Evolutionary conservation across 495 filamentous ascomycete species (phyloP), one percentile per base, ranked within the genome.

Genomic region (Durotheca rogersii): DNA sequence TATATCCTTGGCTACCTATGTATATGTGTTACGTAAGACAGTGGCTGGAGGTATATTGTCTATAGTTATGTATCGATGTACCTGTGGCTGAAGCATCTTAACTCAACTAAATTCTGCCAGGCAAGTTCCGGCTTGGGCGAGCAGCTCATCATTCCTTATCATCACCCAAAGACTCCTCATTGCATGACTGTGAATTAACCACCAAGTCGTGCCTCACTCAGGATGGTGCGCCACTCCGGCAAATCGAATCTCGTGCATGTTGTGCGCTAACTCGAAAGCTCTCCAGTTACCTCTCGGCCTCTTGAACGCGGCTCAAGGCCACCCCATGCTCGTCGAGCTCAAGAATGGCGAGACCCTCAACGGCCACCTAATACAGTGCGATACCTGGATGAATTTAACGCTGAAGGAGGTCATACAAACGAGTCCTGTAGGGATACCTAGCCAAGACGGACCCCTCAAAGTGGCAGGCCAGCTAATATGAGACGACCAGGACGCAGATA

Each of bases 331-430:
- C 42, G 93, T 98, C 33, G 93, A 98, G 78, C 88, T 98, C 53
- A 98, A 98, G 78, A 96, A 92, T 60, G 94, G 93, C 70, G 94
- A 97, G 68, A 97, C 92, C 0, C 77, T 97, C 38, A 98, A 97
- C 72, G 93, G 93, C 56, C 90, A 95, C 65, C 77, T 98, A 44
- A 85, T 96, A 67, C 90, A 83, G 66, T 97, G 90, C 79, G 93
- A 98, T 69, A 97, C 90, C 29, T 98, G 90, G 90, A 98, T 98
- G 93, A 98, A 98, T 69, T 70, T 98, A 39, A 96, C 92, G 14
- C 72, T 98, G 65, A 91, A 91, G 65, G 93, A 96, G 62, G 94
- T 98, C 6, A 88, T 97, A n/a, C 91, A 96, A 72, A 98, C 93
- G 5, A 94, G 87, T 61, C 82, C 91, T 18, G 81, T 84, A 61